Percentiles rank a stretch among this genome's conserved stretches.
phyloP scores from a whole-genome alignment of 495 filamentous ascomycete genomes.

The Schizothecium vesticola region DNA sequence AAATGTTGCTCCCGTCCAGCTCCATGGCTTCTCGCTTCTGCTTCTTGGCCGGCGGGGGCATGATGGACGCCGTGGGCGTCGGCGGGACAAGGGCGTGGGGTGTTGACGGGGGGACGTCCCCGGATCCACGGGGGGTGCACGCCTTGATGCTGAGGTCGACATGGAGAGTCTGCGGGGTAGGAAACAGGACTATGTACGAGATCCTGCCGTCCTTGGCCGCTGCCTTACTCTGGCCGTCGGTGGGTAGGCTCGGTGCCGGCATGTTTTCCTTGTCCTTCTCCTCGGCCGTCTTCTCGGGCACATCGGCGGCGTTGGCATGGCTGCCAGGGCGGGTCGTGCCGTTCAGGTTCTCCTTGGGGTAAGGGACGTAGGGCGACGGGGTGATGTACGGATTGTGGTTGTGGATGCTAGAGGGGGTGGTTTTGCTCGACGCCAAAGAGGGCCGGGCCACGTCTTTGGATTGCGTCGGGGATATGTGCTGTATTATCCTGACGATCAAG shows the following conservation, averaged over 20 bases:
- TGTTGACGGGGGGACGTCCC: slow-evolving; percentile 58
- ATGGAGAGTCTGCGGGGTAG: slow-evolving; percentile 68
- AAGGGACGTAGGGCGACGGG: slow-evolving; percentile 80
- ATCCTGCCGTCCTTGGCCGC: slow-evolving; percentile 53
- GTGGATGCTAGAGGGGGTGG: slow-evolving; percentile 75
- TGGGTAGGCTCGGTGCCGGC: slow-evolving; percentile 42
- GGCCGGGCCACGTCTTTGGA: slow-evolving; percentile 53
- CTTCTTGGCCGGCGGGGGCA: slow-evolving; percentile 61
- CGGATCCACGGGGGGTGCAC: slow-evolving; percentile 55
- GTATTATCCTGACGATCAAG: slow-evolving; percentile 85
- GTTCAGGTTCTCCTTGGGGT: slow-evolving; percentile 53
- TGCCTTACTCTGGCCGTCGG: slow-evolving; percentile 44
- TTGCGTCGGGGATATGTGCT: slow-evolving; percentile 66
- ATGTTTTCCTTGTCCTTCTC: slow-evolving; percentile 45
- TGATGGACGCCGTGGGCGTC: slow-evolving; percentile 47
- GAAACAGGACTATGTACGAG: slow-evolving; percentile 76
- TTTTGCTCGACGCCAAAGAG: slow-evolving; percentile 52
- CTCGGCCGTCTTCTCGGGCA: slow-evolving; percentile 28
- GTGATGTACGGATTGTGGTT: slow-evolving; percentile 84
- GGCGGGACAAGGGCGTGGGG: slow-evolving; percentile 57
- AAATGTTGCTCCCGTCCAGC: slow-evolving; percentile 64
- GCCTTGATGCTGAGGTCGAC: slow-evolving; percentile 71
- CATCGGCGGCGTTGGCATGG: slow-evolving; percentile 17
- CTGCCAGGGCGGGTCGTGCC: slow-evolving; percentile 22
- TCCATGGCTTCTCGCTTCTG: slow-evolving; percentile 65